Conservation (phyloP, 2,329 filamentous ascomycete species). For the Trichoderma cornu-damae region DNA sequence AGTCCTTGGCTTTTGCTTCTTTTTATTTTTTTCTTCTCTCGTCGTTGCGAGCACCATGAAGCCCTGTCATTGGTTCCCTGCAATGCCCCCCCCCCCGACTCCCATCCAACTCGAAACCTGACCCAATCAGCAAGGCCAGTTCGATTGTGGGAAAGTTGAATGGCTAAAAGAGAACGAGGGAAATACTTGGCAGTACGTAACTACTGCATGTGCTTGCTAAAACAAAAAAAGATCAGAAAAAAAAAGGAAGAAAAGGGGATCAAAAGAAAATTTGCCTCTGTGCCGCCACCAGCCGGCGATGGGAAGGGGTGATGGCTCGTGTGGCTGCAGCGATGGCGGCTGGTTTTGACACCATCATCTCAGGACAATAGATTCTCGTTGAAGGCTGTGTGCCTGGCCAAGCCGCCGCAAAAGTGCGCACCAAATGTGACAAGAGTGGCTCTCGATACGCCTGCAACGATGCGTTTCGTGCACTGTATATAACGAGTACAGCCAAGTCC, state of each 20-base stretch:
- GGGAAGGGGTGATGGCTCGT: constrained; percentile 1
- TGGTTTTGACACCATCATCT: constrained; percentile 11
- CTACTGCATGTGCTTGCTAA: too few relatives aligned
- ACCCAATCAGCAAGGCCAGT: neutral
- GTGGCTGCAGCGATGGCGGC: constrained; percentile 15
- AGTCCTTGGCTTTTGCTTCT: neutral
- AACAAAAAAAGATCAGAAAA: neutral
- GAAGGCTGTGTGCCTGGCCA: constrained; percentile 4
- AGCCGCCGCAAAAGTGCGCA: too few relatives aligned
- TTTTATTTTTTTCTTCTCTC: neutral
- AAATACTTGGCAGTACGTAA: too few relatives aligned
- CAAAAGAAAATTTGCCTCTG: neutral
- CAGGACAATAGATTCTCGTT: neutral
- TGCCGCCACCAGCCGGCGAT: neutral
- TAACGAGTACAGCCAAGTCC: too few relatives aligned
- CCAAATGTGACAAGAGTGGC: too few relatives aligned
- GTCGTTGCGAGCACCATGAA: constrained; percentile 10
- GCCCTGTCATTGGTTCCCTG: constrained; percentile 3
- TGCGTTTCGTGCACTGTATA: too few relatives aligned
- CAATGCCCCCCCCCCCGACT: neutral
- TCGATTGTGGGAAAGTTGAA: too few relatives aligned
- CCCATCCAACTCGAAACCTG: neutral
- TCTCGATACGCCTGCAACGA: neutral
- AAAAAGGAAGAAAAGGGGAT: neutral
- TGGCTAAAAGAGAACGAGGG: constrained; percentile 5